A percentile compares a stretch with the other conserved stretches of the same genome.
These are phyloP conservation scores for Aureobasidium sp. DNA, from an alignment of 2,329 filamentous ascomycete species.

Conservation along the genomic window DNA sequence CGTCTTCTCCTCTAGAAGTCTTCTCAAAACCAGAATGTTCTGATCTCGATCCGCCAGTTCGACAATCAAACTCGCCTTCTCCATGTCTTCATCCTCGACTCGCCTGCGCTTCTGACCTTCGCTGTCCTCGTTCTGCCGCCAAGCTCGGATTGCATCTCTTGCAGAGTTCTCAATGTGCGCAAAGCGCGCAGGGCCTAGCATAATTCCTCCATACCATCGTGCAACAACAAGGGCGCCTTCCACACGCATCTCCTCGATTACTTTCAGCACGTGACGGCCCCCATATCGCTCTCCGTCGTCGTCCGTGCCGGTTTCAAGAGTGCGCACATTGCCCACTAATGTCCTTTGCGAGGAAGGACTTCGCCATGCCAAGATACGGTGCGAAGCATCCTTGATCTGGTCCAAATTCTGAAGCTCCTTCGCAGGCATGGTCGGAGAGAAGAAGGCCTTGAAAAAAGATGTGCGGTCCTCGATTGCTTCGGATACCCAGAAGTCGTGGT, in stretches of 20 bases:
- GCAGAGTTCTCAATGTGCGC: conserved; percentile 46
- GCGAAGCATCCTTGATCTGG: conserved; percentile 40
- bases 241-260: conserved; percentile 39
- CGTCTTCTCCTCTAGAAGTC: conserved; percentile 41
- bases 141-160: conserved; percentile 41
- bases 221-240: conserved; percentile 46
- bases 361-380: conserved; percentile 48
- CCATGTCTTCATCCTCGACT: conserved; percentile 30
- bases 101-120: conserved; percentile 29
- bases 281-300: conserved; percentile 50
- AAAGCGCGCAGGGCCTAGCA: conserved; percentile 48
- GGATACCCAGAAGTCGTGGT: conserved; percentile 38
- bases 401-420: conserved; percentile 38
- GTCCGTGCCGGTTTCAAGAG: conserved; percentile 36
- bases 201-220: conserved; percentile 48
- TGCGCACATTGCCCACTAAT: conserved; percentile 4
- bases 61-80: conserved; percentile 29
- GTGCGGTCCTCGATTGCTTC: conserved; percentile 42
- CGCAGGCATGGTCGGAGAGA: conserved; percentile 38
- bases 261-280: conserved; percentile 41
- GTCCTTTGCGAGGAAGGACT: conserved; percentile 17
- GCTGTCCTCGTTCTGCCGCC: conserved; percentile 31
- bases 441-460: conserved; percentile 47
- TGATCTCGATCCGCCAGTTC: conserved; percentile 41
- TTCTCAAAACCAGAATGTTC: conserved; percentile 42